Evolutionary conservation across 2,329 filamentous ascomycete genomes (phyloP).

Genomic region (Magnaporthiopsis rhizophila): DNA sequence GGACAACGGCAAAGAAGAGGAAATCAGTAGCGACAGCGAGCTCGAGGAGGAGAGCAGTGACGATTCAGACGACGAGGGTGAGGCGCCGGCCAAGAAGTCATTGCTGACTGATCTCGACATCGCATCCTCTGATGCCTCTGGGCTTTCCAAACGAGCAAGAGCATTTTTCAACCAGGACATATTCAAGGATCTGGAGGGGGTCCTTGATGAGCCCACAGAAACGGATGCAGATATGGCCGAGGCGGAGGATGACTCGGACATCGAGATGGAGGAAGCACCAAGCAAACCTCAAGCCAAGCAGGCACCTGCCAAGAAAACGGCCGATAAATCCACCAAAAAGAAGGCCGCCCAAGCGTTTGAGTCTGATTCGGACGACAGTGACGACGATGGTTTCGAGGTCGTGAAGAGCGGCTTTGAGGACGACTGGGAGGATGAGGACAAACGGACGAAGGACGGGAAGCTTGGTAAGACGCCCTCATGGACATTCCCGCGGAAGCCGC

Average conservation of each 20-base stretch:
- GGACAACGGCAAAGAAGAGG: slow-evolving; percentile 42
- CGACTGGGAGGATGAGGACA: slow-evolving; percentile 60
- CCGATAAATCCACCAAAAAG: slow-evolving; percentile 20
- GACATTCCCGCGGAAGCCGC: slow-evolving; percentile 6
- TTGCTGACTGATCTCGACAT: slow-evolving; percentile 57
- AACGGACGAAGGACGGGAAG: slow-evolving; percentile 54
- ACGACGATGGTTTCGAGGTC: slow-evolving; percentile 46
- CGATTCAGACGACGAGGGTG: slow-evolving; percentile 49
- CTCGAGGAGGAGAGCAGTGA: slow-evolving; percentile 56
- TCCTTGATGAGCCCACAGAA: slow-evolving; percentile 45
- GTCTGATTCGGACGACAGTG: slow-evolving; percentile 21
- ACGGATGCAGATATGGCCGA: slow-evolving; percentile 12
- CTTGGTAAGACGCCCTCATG: slow-evolving; percentile 36
- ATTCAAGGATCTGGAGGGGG: slow-evolving; percentile 72
- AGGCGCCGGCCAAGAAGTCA: slow-evolving; percentile 31
- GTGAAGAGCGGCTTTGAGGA: slow-evolving; percentile 39
- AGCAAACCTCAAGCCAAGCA: slow-evolving; percentile 30
- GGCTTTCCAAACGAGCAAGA: slow-evolving; percentile 75
- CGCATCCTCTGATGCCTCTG: slow-evolving; percentile 39
- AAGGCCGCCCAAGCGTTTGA: slow-evolving; percentile 13
- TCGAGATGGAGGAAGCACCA: slow-evolving; percentile 29
- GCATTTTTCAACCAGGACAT: slow-evolving; percentile 94
- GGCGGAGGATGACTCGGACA: slow-evolving; percentile 20
- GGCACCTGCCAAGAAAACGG: slow-evolving; percentile 10
- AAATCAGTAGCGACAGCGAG: slow-evolving; percentile 36